Conservation (phyloP, 129 eudicot genomes). For the Escallonia rubra region DNA sequence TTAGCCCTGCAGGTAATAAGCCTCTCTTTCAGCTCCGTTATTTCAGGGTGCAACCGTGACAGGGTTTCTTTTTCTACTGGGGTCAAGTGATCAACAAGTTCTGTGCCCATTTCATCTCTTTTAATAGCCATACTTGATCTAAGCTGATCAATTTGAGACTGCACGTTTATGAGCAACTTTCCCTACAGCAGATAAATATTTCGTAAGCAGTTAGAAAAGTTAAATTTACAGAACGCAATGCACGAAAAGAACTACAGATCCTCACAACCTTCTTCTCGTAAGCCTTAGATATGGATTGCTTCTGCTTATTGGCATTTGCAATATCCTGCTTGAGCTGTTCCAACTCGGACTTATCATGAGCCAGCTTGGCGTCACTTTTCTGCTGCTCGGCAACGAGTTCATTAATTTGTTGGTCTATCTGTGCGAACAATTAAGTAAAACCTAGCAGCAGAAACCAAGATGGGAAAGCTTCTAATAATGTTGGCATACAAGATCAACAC, state of each 20-base stretch:
- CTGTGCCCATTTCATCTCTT: conserved; percentile 43
- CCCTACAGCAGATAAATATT: neutral
- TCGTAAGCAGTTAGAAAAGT: neutral
- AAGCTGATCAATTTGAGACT: conserved; percentile 37
- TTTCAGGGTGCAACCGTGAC: conserved; percentile 48
- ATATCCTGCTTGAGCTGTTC: conserved; percentile 66
- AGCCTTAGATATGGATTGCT: conserved; percentile 31
- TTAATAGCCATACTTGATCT: conserved; percentile 32
- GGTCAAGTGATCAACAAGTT: conserved; percentile 53
- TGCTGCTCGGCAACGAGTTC: conserved; percentile 45
- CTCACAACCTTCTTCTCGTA: conserved; percentile 32
- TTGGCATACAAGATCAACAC: neutral
- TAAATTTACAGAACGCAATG: neutral
- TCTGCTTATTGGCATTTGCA: conserved; percentile 37
- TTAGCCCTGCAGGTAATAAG: conserved; percentile 38
- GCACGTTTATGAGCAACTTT: conserved; percentile 32
- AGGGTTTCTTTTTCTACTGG: conserved; percentile 39
- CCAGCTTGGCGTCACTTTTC: conserved; percentile 78
- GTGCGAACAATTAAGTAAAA: conserved; percentile 56
- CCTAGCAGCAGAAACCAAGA: conserved; percentile 6
- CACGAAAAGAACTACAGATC: conserved; percentile 1
- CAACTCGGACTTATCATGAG: conserved; percentile 76
- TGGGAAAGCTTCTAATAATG: neutral
- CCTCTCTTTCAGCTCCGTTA: conserved; percentile 39
- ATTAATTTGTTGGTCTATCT: conserved; percentile 37